Evolutionary conservation across 768 basidiomycete genomes (phyloP), one percentile per base, ranked within the genome.

Genomic region (Chalciporus piperatus): DNA sequence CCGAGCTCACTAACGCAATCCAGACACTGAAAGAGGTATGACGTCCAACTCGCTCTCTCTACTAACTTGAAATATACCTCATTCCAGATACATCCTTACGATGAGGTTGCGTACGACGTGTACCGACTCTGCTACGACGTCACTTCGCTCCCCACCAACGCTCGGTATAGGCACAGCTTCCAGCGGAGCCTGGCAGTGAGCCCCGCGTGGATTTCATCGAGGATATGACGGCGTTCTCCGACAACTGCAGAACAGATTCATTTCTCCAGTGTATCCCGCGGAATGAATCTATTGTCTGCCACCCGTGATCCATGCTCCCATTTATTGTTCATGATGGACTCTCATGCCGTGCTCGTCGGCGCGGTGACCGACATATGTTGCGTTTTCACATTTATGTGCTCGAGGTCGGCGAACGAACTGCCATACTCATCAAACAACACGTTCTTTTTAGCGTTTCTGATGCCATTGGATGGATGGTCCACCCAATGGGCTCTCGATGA

Each of bases 61-160:
- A 16, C 43, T 19, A 27, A 45, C 27, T 10, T 10, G 17, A 27
- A 52, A 41, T 20, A 49, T 50, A 22, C 27, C 14, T 14, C 17
- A 27, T 25, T 40, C 37, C 54, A 82, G 79, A 70, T 74, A 4
- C 81, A 81, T 58, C 79, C 79, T 3, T 81, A 82, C 53, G 80
- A 82, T 63, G 76, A 81, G 60, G 77, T 81, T 43, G 80, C 76
- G 5, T 81, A 81, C 54, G 79, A 82, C 54, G 77, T 83, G 2
- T 79, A 81, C 62, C 74, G 70, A 40, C 62, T 78, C 3, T 30
- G 28, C 42, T 41, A 52, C 59, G 39, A 50, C 47, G 32, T 60
- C 57, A 50, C 49, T 19, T 35, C 39, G 14, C 46, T 38, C 60
- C 47, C n/a, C 35, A 37, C 35, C 50, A 41, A 44, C 50, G 14